These are phyloP conservation scores for Penicillium steckii DNA, from an alignment of 495 filamentous ascomycete genomes.

Conservation along the genomic window DNA sequence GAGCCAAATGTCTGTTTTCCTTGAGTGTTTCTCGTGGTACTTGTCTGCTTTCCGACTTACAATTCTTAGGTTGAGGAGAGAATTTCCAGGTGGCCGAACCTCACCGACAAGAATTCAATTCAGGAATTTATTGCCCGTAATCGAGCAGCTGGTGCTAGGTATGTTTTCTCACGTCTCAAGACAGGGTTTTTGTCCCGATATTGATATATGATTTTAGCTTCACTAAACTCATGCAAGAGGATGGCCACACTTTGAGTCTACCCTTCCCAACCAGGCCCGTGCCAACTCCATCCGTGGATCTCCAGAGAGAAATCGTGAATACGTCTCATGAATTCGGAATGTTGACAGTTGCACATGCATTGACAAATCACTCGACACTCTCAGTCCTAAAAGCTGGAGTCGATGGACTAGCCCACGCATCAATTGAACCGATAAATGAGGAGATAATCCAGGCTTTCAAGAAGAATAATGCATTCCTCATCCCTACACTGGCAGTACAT, in stretches of 20 bases:
- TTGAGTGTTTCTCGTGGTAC: not conserved
- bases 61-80: slow-evolving; percentile 8
- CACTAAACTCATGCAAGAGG: slow-evolving; percentile 15
- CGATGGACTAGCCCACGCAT: slow-evolving; percentile 3
- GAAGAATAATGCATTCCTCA: slow-evolving; percentile 13
- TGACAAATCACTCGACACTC: slow-evolving; percentile 12
- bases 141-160: slow-evolving; percentile 9
- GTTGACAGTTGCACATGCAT: slow-evolving; percentile 7
- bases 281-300: slow-evolving; percentile 8
- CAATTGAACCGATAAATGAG: slow-evolving; percentile 10
- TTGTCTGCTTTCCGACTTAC: not conserved
- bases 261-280: slow-evolving; percentile 8
- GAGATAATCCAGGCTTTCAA: slow-evolving; percentile 9
- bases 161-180: not conserved
- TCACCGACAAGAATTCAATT: slow-evolving; percentile 4
- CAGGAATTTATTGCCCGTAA: slow-evolving; percentile 7
- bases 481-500: slow-evolving; percentile 4
- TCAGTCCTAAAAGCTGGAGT: slow-evolving; percentile 10
- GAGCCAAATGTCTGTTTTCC: slow-evolving; percentile 1
- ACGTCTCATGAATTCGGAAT: slow-evolving; percentile 5
- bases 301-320: slow-evolving; percentile 9
- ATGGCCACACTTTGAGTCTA: slow-evolving; percentile 9
- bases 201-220: not conserved
- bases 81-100: slow-evolving; percentile 12
- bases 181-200: not conserved